Conservation (phyloP, 306 rosid species). For the Pachyrhizus erosus region DNA sequence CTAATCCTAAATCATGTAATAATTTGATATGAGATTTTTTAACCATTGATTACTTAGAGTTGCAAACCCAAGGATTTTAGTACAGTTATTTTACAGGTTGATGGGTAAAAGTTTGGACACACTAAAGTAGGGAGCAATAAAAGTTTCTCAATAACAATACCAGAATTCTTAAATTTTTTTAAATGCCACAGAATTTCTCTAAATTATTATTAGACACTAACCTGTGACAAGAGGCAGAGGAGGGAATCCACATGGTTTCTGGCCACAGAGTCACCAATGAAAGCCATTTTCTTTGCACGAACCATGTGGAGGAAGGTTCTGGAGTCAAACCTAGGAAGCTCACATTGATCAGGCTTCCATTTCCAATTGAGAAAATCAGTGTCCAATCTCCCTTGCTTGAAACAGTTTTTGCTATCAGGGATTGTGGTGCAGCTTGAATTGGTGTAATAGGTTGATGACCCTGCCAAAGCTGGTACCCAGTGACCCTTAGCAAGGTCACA, state of each 20-base stretch:
- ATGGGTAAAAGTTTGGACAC: neutral
- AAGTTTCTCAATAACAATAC: neutral
- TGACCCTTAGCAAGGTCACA: constrained; percentile 79
- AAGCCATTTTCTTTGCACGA: constrained; percentile 78
- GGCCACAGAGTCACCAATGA: constrained; percentile 89
- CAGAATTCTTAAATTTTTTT: neutral
- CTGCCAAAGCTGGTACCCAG: constrained; percentile 61
- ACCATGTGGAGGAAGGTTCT: constrained; percentile 59
- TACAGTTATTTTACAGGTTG: no score
- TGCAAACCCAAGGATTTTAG: neutral
- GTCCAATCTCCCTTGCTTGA: constrained; percentile 75
- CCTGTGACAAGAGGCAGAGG: constrained; percentile 86
- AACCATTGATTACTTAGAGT: neutral
- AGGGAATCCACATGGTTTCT: constrained; percentile 92
- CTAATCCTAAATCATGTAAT: no score
- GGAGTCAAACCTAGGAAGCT: constrained; percentile 68
- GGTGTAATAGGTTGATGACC: constrained; percentile 55
- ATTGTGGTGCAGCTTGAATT: constrained; percentile 77
- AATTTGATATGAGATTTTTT: no score
- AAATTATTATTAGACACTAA: constrained; percentile 29
- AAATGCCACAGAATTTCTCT: neutral
- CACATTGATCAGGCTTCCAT: constrained; percentile 84
- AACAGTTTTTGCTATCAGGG: constrained; percentile 84
- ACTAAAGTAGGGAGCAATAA: neutral
- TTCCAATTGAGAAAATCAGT: constrained; percentile 80